Percentiles rank a stretch among this genome's conserved stretches.
Conservation (phyloP, 305 asterid species). For the Solanum hybrid region DNA sequence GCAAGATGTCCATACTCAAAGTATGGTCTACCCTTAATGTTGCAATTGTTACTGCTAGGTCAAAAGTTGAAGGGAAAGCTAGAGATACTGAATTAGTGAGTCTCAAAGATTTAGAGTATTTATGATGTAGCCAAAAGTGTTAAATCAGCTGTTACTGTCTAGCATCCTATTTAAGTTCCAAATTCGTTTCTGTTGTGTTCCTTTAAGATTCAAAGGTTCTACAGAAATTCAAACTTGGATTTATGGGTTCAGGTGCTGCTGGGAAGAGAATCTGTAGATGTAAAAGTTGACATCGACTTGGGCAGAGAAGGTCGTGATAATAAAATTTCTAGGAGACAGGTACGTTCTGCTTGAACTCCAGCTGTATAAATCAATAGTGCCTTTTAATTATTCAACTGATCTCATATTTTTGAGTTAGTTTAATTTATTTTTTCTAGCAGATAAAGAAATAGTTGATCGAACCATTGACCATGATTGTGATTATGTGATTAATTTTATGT, state of each 20-base stretch:
- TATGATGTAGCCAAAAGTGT: not conserved
- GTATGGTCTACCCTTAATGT: not conserved
- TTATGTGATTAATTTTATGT: not conserved
- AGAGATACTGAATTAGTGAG: not conserved
- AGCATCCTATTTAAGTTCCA: not conserved
- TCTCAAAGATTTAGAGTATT: not conserved
- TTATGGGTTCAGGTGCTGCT: conserved; percentile 50
- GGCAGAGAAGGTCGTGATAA: conserved; percentile 46
- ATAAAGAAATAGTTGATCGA: not conserved
- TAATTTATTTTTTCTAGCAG: not conserved
- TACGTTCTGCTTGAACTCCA: conserved; percentile 11
- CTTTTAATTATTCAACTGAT: not conserved
- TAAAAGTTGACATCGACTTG: conserved; percentile 69
- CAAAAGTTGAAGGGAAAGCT: not conserved
- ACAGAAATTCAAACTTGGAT: not conserved
- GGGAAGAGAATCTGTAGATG: conserved; percentile 59
- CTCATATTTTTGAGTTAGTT: not conserved
- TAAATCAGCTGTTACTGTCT: not conserved
- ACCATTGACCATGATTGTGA: not conserved
- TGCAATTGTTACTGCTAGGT: not conserved
- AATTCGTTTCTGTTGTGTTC: not conserved
- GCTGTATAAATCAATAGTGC: not conserved
- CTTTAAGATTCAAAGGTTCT: not conserved
- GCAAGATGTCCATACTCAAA: not conserved
- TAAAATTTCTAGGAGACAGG: conserved; percentile 81